These are phyloP conservation scores for Tolypocladium amazonense DNA, from an alignment of 2,329 filamentous ascomycete species.

Conservation along the genomic window DNA sequence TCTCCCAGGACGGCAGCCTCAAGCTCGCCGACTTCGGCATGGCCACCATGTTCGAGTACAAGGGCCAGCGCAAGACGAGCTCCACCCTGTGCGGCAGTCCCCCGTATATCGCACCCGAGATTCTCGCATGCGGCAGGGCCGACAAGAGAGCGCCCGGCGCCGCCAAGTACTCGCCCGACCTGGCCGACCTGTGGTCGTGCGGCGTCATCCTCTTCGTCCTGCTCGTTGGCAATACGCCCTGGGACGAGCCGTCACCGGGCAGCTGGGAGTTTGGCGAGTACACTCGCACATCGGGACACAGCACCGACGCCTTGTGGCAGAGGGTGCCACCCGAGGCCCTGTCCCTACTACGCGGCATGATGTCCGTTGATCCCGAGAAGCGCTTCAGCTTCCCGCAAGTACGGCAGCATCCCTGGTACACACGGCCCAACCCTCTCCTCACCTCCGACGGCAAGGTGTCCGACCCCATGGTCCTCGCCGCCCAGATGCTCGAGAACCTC, in stretches of 20 bases:
- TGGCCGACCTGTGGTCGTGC: slow-evolving; percentile 93
- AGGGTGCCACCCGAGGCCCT: slow-evolving; percentile 63
- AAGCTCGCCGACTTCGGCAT: slow-evolving; percentile 97
- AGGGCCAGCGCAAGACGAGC: slow-evolving; percentile 71
- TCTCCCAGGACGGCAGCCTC: slow-evolving; percentile 73
- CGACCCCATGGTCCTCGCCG: slow-evolving; percentile 79
- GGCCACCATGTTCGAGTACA: slow-evolving; percentile 86
- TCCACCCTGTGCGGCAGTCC: slow-evolving; percentile 90
- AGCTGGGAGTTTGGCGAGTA: slow-evolving; percentile 94
- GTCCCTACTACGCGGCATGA: slow-evolving; percentile 85
- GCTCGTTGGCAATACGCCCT: slow-evolving; percentile 91
- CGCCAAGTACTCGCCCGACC: slow-evolving; percentile 60
- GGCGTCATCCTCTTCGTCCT: slow-evolving; percentile 96
- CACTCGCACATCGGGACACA: slow-evolving; percentile 65
- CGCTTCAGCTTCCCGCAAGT: slow-evolving; percentile 83
- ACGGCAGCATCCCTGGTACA: slow-evolving; percentile 91
- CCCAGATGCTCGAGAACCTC: slow-evolving; percentile 85
- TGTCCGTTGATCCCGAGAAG: slow-evolving; percentile 63
- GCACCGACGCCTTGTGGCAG: slow-evolving; percentile 76
- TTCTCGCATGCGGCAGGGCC: slow-evolving; percentile 45
- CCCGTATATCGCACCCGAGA: slow-evolving; percentile 94
- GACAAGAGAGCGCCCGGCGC: slow-evolving; percentile 38
- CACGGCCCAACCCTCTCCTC: slow-evolving; percentile 67
- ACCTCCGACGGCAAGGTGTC: slow-evolving; percentile 61
- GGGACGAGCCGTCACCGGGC: slow-evolving; percentile 79